Evolutionary conservation across 768 basidiomycete species (phyloP), one percentile per base, ranked within the genome.

Genomic region (Phylloporus arenicola): DNA sequence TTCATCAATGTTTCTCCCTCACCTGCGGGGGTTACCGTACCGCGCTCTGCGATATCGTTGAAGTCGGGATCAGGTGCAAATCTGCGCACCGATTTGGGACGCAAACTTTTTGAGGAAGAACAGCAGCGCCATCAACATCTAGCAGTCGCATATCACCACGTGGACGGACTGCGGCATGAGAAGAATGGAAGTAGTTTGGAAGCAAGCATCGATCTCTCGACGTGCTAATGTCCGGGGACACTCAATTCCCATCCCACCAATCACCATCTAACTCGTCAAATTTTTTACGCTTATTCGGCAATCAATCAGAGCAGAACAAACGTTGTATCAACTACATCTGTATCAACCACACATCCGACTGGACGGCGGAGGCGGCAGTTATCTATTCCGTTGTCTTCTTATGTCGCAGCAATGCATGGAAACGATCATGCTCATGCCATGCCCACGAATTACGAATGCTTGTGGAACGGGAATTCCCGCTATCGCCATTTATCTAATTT

Each of bases 1-100:
- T 88, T 81, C 62, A 80, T 87, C 61, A 81, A 88, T 57, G 82
- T 82, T 33, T 86, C 85, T 22, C 84, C 84, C 13, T 82, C 83
- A 3, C 81, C 83, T 6, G 71, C 75, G 12, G 65, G 74, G 14
- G 69, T 66, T 13, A 50, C 63, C 2, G 59, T 67, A 41, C 60
- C 60, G 10, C 70, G 59, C 29, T 62, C 65, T 42, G 54, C 68
- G n/a, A 60, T 69, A 22, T 63, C 47, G 57, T 59, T 61, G 58
- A 59, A 58, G 57, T 60, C 65, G 20, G 62, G 64, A 38, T 63
- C 72, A 42, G 75, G 75, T 53, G 78, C 75, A 37, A 80, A 80
- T 51, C 68, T 84, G 40, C 73, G 82, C 40, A 76, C 81, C 14
- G 83, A 86, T 55, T 72, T 85, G 37, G 84, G 84, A 31, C 65